phyloP scores from a whole-genome alignment of 2,329 filamentous ascomycete genomes.

The Aureobasidium sp. region DNA sequence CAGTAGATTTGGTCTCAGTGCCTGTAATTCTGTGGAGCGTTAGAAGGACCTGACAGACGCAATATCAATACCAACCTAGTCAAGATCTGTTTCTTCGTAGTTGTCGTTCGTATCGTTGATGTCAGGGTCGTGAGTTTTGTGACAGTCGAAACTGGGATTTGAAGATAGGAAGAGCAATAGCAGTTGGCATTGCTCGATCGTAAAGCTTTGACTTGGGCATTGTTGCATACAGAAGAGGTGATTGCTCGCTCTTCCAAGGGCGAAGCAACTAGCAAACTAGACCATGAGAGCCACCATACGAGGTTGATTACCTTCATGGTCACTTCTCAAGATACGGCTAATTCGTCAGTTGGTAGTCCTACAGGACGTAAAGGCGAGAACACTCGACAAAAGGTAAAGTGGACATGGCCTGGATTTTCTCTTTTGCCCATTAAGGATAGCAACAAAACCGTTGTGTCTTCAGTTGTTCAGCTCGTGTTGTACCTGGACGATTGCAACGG shows the following conservation, averaged over 20 bases:
- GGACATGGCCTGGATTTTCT: neutral
- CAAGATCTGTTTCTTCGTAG: neutral
- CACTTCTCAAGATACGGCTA: neutral
- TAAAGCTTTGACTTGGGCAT: neutral
- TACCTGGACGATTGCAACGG: neutral
- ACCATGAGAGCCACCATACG: conserved; percentile 4
- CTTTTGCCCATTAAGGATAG: neutral
- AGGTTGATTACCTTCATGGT: neutral
- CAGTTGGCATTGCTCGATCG: neutral
- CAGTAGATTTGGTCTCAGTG: neutral
- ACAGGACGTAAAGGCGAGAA: neutral
- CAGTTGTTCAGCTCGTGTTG: conserved; percentile 6
- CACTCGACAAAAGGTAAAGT: neutral
- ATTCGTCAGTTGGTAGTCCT: neutral
- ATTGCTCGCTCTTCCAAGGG: conserved; percentile 1
- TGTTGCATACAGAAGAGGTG: neutral
- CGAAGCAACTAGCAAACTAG: neutral
- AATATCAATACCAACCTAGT: neutral
- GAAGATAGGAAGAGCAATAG: neutral
- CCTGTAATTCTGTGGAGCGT: neutral
- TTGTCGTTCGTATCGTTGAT: neutral
- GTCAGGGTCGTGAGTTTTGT: neutral
- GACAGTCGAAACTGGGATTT: neutral
- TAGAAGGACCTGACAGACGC: neutral
- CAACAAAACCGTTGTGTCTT: neutral